Percentiles rank a stretch among this genome's conserved stretches.
phyloP scores from a whole-genome alignment of 768 basidiomycete species.

The Russula brevipes region DNA sequence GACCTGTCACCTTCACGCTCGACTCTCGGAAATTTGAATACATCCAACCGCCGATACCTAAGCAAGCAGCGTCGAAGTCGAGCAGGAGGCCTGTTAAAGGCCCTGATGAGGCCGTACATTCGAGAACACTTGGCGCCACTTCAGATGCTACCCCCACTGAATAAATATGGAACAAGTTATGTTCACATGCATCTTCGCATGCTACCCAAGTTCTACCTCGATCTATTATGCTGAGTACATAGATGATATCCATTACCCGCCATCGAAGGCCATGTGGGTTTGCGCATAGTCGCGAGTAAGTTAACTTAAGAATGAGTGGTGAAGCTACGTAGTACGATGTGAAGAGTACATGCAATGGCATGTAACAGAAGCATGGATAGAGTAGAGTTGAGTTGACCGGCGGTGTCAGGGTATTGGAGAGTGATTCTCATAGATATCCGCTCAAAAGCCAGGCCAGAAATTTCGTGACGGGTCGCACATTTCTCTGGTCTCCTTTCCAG shows the following conservation, averaged over 20 bases:
- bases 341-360: background rate
- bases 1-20: slow-evolving; percentile 79
- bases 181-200: background rate
- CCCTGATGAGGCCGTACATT: background rate
- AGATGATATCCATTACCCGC: background rate
- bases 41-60: slow-evolving; percentile 27
- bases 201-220: background rate
- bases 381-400: background rate
- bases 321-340: background rate
- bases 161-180: background rate
- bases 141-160: background rate
- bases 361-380: background rate
- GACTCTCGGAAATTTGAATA: slow-evolving; percentile 80
- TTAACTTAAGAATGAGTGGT: background rate
- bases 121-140: background rate
- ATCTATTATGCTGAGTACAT: background rate
- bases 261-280: too few species aligned
- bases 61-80: background rate
- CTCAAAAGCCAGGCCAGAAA: slow-evolving; percentile 57
- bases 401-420: background rate
- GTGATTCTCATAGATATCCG: slow-evolving; percentile 54
- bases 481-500: slow-evolving; percentile 57
- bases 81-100: background rate
- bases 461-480: slow-evolving; percentile 59
- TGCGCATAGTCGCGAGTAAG: background rate